Conservation (phyloP, 2,329 filamentous ascomycete genomes). For the Colletotrichum cordylinicola region DNA sequence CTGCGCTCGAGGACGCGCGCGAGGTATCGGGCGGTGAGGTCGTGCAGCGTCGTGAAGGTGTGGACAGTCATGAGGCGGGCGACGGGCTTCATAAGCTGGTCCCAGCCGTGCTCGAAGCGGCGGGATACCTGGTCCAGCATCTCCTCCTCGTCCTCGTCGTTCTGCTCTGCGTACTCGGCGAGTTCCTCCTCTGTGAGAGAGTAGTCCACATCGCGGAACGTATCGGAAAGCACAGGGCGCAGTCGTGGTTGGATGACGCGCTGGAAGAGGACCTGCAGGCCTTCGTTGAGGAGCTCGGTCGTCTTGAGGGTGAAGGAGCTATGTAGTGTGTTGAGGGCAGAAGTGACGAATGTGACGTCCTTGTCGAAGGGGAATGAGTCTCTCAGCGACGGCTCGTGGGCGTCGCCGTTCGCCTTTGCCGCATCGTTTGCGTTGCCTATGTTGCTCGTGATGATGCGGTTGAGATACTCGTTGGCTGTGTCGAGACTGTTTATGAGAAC, state of each 20-base stretch:
- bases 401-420: slow-evolving; percentile 31
- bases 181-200: slow-evolving; percentile 68
- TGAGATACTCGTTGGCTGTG: slow-evolving; percentile 87
- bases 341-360: slow-evolving; percentile 73
- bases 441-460: slow-evolving; percentile 79
- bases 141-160: slow-evolving; percentile 59
- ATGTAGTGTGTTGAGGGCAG: slow-evolving; percentile 72
- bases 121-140: slow-evolving; percentile 73
- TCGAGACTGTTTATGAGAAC: slow-evolving; percentile 96
- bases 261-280: slow-evolving; percentile 84
- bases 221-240: slow-evolving; percentile 82
- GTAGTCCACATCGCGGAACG: slow-evolving; percentile 93
- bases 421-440: slow-evolving; percentile 52
- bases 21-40: slow-evolving; percentile 76
- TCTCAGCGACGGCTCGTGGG: slow-evolving; percentile 52
- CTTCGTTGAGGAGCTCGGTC: slow-evolving; percentile 82
- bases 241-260: slow-evolving; percentile 87
- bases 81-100: slow-evolving; percentile 83
- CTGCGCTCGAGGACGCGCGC: slow-evolving; percentile 85
- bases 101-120: slow-evolving; percentile 87
- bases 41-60: slow-evolving; percentile 79
- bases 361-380: slow-evolving; percentile 82
- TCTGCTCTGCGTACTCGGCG: slow-evolving; percentile 58
- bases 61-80: slow-evolving; percentile 81
- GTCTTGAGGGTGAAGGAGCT: slow-evolving; percentile 78